Evolutionary conservation across 257 asterid genomes (phyloP), one percentile per base, ranked within the genome.

Genomic region (Capsicum rhomboideum): DNA sequence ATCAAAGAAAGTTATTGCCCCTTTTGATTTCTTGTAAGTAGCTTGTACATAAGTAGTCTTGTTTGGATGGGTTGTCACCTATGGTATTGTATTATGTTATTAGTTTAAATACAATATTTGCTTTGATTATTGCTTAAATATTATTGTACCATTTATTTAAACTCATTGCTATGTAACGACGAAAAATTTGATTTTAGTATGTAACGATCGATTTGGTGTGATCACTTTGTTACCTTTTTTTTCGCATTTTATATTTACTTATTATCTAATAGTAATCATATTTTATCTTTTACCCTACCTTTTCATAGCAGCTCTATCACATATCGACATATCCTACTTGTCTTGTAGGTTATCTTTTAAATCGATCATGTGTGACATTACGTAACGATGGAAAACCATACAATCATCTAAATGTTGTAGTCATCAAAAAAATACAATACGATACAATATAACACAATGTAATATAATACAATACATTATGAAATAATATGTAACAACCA

Each of bases 331-430:
- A n/a, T n/a, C 28, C 13, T 40, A 40, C 44, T 40, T 40, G 0
- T 40, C 44, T 40, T 40, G 8, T 40, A 6, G 5, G 0, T 40
- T 40, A 40, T 40, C 44, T 7, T 40, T 40, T 7, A 6, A 40
- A 40, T 40, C 5, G 44, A 3, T 6, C 7, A 5, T 34, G 40
- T 34, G 4, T 34, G 28, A 56, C 64, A 56, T 56, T 58, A 58
- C n/a, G 14, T n/a, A 58, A 0, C 0, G 66, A 1, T 6, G 1
- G 0, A 58, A 40, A 10, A 6, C 29, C 0, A n/a, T 10, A n/a
- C 3, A 58, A 58, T 58, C 28, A 10, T 58, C 28, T 6, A 0
- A 18, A 53, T 2, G 0, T 12, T 13, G 0, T 55, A 20, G 66
- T 3, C 1, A 58, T 58, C 29, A 10, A 58, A n/a, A 58, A 14